A percentile compares a stretch with the other conserved stretches of the same genome.
These are phyloP conservation scores for Chytriomyces sp. DNA, from an alignment of 192 early-diverging fungal genomes.

Conservation along the genomic window DNA sequence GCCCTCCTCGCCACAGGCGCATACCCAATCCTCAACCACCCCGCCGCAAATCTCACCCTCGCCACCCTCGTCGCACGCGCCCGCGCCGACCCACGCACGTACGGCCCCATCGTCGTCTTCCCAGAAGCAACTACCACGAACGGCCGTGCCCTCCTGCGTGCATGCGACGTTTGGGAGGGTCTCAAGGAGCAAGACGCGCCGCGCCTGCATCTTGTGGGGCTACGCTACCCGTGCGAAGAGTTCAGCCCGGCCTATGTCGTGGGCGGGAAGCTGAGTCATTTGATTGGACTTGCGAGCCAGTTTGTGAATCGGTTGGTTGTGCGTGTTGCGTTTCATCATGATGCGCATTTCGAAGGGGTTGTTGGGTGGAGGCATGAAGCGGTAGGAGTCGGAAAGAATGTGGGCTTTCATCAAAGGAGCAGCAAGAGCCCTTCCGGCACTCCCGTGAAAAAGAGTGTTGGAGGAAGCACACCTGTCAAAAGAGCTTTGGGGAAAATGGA, in stretches of 20 bases:
- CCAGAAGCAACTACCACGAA: conserved; percentile 82
- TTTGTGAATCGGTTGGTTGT: conserved; percentile 10
- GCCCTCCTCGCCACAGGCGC: background rate
- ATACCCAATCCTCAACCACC: background rate
- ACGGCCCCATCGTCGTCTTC: conserved; percentile 63
- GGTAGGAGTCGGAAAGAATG: too few relatives aligned
- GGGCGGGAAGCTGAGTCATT: conserved; percentile 15
- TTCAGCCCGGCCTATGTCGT: conserved; percentile 5
- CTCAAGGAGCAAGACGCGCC: background rate
- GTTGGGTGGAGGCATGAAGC: too few relatives aligned
- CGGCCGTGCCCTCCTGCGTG: conserved; percentile 70
- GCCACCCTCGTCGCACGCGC: background rate
- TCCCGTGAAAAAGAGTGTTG: background rate
- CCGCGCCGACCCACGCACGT: background rate
- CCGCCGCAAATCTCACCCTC: background rate
- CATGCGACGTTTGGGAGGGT: background rate
- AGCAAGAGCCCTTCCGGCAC: background rate
- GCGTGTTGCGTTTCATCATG: background rate
- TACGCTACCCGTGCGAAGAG: conserved; percentile 11
- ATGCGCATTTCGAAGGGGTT: background rate
- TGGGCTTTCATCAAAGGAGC: background rate
- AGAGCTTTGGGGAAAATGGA: background rate
- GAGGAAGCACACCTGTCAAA: background rate
- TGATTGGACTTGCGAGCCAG: conserved; percentile 20
- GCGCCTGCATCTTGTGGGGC: conserved; percentile 3